Conservation (phyloP, 352 stramenopile genomes). For the Phytophthora melonis region DNA sequence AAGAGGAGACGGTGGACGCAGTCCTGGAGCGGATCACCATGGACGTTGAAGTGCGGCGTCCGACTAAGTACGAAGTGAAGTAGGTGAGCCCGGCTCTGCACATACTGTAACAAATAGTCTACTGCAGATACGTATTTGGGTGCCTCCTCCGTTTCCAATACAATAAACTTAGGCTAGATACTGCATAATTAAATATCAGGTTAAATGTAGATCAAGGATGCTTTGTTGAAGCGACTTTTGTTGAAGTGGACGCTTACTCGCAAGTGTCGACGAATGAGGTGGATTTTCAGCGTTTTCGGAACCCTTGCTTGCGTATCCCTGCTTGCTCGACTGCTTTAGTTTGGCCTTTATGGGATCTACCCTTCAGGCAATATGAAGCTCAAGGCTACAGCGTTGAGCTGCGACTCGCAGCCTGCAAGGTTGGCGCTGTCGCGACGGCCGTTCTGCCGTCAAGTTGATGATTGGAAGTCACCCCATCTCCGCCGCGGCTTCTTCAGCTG, state of each 20-base stretch:
- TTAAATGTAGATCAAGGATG: neutral
- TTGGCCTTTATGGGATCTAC: too few species aligned
- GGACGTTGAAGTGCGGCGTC: neutral
- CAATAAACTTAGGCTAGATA: too few species aligned
- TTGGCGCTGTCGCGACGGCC: too few species aligned
- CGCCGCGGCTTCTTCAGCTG: slow-evolving; percentile 4
- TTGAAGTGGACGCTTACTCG: neutral
- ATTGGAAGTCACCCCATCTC: slow-evolving; percentile 26
- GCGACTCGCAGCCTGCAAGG: too few species aligned
- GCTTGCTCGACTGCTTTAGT: neutral
- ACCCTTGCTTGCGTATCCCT: neutral
- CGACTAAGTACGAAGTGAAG: neutral
- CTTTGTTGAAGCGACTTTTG: neutral
- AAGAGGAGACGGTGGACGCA: slow-evolving; percentile 23
- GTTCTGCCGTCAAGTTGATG: too few species aligned
- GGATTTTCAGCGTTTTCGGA: neutral
- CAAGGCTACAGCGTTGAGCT: too few species aligned
- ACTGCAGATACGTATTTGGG: too few species aligned
- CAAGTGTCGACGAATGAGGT: neutral
- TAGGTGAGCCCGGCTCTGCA: neutral
- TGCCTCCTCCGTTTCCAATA: too few species aligned
- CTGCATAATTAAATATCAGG: too few species aligned
- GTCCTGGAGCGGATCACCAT: slow-evolving; percentile 9
- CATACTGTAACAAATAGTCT: too few species aligned
- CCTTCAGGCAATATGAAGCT: too few species aligned